A percentile compares a stretch with the other conserved stretches of the same genome.
phyloP scores from a whole-genome alignment of 371 early-diverging fungal species.

The Funneliformis caledonium region DNA sequence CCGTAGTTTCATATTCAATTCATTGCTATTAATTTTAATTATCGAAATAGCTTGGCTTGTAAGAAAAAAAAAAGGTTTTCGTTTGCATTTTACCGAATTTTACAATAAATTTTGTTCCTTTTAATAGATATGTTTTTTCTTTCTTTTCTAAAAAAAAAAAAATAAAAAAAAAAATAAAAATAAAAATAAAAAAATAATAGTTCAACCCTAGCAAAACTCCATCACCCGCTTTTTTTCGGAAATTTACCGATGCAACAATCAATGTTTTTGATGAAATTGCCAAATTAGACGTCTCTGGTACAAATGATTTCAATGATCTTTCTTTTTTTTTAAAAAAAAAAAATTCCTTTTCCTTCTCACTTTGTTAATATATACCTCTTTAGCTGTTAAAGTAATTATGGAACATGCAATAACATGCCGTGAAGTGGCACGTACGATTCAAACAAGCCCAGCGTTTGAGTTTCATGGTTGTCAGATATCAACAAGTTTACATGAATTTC shows the following conservation, averaged over 20 bases:
- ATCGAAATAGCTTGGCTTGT: no score
- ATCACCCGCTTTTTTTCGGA: background rate
- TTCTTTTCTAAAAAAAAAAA: no score
- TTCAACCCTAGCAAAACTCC: background rate
- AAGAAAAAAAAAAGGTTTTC: no score
- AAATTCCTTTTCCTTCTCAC: no score
- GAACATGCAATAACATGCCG: background rate
- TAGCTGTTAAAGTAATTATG: background rate
- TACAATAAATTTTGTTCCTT: no score
- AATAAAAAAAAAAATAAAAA: no score
- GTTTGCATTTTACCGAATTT: no score
- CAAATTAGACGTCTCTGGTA: background rate
- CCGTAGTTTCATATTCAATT: no score
- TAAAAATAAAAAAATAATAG: no score
- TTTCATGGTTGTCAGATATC: background rate
- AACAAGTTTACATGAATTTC: background rate
- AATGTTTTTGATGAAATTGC: background rate
- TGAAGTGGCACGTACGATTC: background rate
- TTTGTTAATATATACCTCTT: background rate
- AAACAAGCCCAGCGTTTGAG: background rate
- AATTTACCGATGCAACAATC: background rate
- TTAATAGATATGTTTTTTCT: no score
- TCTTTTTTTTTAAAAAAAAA: background rate
- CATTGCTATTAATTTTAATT: no score
- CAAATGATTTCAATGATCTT: background rate